A percentile compares a stretch with the other conserved stretches of the same genome.
Evolutionary conservation across 1,139 yeast species (phyloP).

Genomic region (Geotrichum aggregatum): DNA sequence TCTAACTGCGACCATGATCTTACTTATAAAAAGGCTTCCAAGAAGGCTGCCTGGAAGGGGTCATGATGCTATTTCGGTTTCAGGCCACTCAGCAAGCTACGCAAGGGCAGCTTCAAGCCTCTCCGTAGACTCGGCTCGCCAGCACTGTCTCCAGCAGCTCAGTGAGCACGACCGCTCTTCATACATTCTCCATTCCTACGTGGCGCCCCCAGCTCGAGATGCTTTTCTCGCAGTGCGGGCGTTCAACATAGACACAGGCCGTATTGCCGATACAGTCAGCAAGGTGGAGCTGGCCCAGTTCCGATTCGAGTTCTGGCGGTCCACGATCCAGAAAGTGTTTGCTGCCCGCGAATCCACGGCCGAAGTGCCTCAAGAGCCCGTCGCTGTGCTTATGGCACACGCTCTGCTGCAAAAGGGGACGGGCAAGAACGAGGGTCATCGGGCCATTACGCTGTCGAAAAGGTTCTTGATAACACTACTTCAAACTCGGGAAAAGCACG

Average conservation of each 20-base stretch:
- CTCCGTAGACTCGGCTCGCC: slow-evolving; percentile 19
- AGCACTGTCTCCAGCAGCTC: slow-evolving; percentile 12
- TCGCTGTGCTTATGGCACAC: slow-evolving; percentile 47
- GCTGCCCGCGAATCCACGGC: slow-evolving; percentile 30
- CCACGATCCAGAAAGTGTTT: slow-evolving; percentile 36
- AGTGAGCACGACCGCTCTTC: slow-evolving; percentile 56
- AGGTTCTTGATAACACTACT: slow-evolving; percentile 58
- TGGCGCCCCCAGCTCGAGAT: slow-evolving; percentile 64
- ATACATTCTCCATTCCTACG: slow-evolving; percentile 60
- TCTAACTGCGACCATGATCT: no score
- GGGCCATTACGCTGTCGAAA: slow-evolving; percentile 48
- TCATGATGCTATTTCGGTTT: no score
- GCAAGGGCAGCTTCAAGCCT: not conserved
- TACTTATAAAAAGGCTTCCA: not conserved
- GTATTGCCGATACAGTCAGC: slow-evolving; percentile 50
- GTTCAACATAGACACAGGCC: slow-evolving; percentile 63
- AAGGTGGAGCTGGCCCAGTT: slow-evolving; percentile 39
- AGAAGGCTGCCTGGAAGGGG: not conserved
- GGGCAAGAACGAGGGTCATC: not conserved
- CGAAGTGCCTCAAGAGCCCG: slow-evolving; percentile 53
- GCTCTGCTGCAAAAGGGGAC: slow-evolving; percentile 22
- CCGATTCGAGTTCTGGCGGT: slow-evolving; percentile 42
- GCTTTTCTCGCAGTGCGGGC: slow-evolving; percentile 66
- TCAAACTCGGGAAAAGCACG: slow-evolving; percentile 52
- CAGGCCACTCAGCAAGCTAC: slow-evolving; percentile 1